Evolutionary conservation across 2,329 filamentous ascomycete genomes (phyloP), one percentile per base, ranked within the genome.

Genomic region (Mycosphaerella sp.): DNA sequence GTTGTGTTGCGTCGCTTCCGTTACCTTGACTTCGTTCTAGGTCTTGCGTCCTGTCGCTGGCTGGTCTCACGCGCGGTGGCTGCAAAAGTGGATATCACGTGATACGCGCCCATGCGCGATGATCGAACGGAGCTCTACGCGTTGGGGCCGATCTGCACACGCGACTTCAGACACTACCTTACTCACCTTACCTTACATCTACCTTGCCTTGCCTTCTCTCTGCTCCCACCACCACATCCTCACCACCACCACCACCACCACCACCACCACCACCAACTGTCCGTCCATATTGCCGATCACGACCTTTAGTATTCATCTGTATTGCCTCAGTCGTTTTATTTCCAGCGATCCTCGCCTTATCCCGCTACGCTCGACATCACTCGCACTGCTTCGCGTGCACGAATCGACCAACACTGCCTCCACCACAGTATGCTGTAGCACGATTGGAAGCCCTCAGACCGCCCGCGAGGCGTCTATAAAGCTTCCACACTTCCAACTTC

Each of bases 351-450:
- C 46, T 29, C 46, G 46, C 38, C 21, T 41, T 23, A 29, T 39
- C 2, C 34, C 12, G 29, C 21, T 23, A 14, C 51, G 46, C 17
- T 26, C 51, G 29, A 41, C 40, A 7, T 29, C 26, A 29, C 26
- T 29, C 26, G 26, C 26, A 29, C 26, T 29, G 26, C 26, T 29
- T 29, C 26, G 4, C 26, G 26, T 29, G 26, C 48, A 43, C 41
- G 40, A 14, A 47, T 36, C 43, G 50, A 47, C 34, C 29, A 29
- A 23, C 21, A 21, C 12, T n/a, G 1, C 41, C 40, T 38, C 38
- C 38, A 51, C 49, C 54, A 55, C 61, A 62, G 54, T 60, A 64
- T 65, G 63, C 59, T 63, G 59, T 64, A 65, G 63, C 59, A 63
- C 59, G 62, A 55, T 42, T 44, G 56, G 48, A 60, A 57, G 44